Base-by-base conservation (phyloP, 768 basidiomycete species). In the Psilocybe subaeruginosa region DNA sequence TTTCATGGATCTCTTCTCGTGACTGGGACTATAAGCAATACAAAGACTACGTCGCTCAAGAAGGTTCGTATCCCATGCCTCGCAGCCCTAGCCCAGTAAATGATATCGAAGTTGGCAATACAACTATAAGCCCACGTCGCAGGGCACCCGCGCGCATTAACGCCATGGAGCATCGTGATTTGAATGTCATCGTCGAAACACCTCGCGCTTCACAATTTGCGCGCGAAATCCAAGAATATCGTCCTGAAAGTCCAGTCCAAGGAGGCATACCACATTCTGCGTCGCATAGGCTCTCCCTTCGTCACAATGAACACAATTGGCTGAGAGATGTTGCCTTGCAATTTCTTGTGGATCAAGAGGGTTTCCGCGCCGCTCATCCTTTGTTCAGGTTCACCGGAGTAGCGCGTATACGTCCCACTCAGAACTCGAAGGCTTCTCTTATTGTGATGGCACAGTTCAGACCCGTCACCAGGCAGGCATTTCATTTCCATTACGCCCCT, bases 271-370 rank as follows among this genome's bases (percentile, higher is more conserved):
- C 19, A 12, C 29, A 31, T 6, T 30, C 51, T 23, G 14, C 53
- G 54, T 41, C 61, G 45, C 54, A 63, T 16, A 57, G 2, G 16
- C 33, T 37, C 33, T 19, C 46, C 9, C 16, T 65, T 5, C 61
- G 53, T n/a, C 74, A 79, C 29, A 81, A 80, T 0, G 62, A 69
- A 29, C 71, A 78, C 43, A 70, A 85, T 3, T 90, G 88, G 87
- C 78, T 91, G 9, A 78, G 80, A 63, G 77, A 78, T 43, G 76
- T 79, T 30, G 74, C 73, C 43, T 71, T 93, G 31, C 85, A 90
- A 59, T 74, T 94, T 35, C 82, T 86, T 72, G 87, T 95, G 27
- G 93, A 94, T 69, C 93, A 95, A 71, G 93, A 94, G 75, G 89
- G 91, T 3, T 92, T 92, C 67, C 84, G 92, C 27, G 79, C 82